These are phyloP conservation scores for Trametes punicea DNA, from an alignment of 768 basidiomycete genomes.

Conservation along the genomic window DNA sequence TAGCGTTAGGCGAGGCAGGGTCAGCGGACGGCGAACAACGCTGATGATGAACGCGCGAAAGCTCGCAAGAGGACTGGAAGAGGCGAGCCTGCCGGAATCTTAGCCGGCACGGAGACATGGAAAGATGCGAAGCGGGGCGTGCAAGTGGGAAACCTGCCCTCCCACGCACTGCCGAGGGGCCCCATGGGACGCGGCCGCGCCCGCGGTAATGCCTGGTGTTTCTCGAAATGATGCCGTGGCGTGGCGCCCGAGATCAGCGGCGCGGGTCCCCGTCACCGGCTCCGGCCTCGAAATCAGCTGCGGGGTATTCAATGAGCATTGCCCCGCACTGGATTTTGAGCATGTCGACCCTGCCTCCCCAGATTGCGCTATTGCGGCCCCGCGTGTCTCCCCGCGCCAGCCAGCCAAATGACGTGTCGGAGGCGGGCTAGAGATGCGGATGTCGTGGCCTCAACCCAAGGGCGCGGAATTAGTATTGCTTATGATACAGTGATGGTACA, in stretches of 20 bases:
- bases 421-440: too few relatives aligned
- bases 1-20: background rate
- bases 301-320: background rate
- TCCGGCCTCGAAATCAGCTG: constrained; percentile 1
- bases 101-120: background rate
- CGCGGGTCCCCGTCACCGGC: background rate
- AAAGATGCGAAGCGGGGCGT: constrained; percentile 1
- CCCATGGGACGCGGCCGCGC: background rate
- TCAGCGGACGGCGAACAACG: background rate
- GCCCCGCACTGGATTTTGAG: background rate
- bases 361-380: background rate
- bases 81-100: background rate
- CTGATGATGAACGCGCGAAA: background rate
- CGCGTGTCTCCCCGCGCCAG: background rate
- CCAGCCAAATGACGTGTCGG: background rate
- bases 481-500: constrained; percentile 20
- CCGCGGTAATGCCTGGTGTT: background rate
- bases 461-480: background rate
- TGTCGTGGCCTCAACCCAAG: background rate
- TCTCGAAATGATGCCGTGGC: background rate
- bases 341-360: background rate
- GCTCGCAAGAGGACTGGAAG: background rate
- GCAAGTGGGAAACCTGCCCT: background rate
- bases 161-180: too few relatives aligned
- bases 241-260: background rate